Conservation (phyloP, 805 yeast genomes). For the Monosporozyma siamensis region DNA sequence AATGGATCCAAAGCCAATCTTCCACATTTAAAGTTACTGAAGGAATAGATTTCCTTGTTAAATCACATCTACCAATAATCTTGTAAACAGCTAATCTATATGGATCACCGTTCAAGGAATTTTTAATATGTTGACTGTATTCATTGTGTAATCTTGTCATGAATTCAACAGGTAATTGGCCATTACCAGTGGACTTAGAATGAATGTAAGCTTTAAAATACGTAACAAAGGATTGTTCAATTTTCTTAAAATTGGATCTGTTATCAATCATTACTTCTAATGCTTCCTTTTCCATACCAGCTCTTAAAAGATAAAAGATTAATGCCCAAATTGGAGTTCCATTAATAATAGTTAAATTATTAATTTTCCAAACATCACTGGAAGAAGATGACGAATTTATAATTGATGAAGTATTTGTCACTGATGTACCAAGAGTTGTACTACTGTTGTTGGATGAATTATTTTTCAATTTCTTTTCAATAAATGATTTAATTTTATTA, state of each 20-base stretch:
- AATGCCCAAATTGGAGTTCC: constrained; percentile 93
- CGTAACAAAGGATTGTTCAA: constrained; percentile 75
- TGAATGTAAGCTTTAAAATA: constrained; percentile 65
- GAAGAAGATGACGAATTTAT: neutral
- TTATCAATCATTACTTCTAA: constrained; percentile 54
- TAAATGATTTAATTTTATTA: constrained; percentile 59
- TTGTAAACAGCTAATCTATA: constrained; percentile 85
- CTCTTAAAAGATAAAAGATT: constrained; percentile 72
- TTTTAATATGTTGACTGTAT: constrained; percentile 75
- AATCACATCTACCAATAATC: constrained; percentile 81
- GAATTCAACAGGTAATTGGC: constrained; percentile 53
- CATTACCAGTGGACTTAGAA: constrained; percentile 32
- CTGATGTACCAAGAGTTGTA: too few species aligned
- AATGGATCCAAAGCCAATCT: constrained; percentile 96
- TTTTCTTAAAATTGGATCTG: constrained; percentile 65
- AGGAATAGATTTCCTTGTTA: constrained; percentile 57
- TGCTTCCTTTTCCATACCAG: constrained; percentile 77
- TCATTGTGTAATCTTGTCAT: constrained; percentile 65
- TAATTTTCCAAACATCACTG: constrained; percentile 41
- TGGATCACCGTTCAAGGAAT: constrained; percentile 64
- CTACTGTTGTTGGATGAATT: constrained; percentile 13
- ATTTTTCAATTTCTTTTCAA: constrained; percentile 39
- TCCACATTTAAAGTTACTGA: constrained; percentile 72
- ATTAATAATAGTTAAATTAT: constrained; percentile 58
- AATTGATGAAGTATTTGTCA: neutral